A percentile compares a stretch with the other conserved stretches of the same genome.
These are phyloP conservation scores for Aspergillus niger DNA, from an alignment of 2,329 filamentous ascomycete species.

Conservation along the genomic window DNA sequence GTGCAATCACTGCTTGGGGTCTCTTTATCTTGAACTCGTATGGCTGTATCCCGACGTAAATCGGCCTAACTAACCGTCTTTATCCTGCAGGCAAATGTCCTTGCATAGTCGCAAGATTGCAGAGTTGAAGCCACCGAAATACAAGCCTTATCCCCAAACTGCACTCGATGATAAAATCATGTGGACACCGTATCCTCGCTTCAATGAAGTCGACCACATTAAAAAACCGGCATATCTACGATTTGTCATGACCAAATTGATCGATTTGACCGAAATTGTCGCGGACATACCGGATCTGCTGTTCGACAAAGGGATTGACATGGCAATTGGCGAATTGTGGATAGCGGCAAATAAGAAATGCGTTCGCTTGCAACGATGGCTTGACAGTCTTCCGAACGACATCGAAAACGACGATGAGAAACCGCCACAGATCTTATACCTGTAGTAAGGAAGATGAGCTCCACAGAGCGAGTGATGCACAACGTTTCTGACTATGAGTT, in stretches of 20 bases:
- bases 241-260: slow-evolving; percentile 25
- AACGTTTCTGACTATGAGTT: slow-evolving; percentile 15
- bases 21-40: slow-evolving; percentile 36
- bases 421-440: slow-evolving; percentile 30
- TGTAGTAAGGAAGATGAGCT: slow-evolving; percentile 29
- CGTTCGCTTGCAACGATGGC: slow-evolving; percentile 26
- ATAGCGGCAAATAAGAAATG: slow-evolving; percentile 22
- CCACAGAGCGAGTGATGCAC: not conserved
- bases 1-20: slow-evolving; percentile 33
- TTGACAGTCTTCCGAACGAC: slow-evolving; percentile 23
- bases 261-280: slow-evolving; percentile 26
- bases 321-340: slow-evolving; percentile 21
- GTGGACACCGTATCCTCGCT: slow-evolving; percentile 39
- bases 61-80: slow-evolving; percentile 13
- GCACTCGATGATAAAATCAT: slow-evolving; percentile 19
- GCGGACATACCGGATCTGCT: slow-evolving; percentile 29
- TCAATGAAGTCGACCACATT: slow-evolving; percentile 29
- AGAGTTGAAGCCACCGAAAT: slow-evolving; percentile 24
- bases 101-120: slow-evolving; percentile 26
- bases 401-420: slow-evolving; percentile 20
- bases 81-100: slow-evolving; percentile 30
- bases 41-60: not conserved
- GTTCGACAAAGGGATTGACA: slow-evolving; percentile 22
- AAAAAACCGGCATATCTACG: slow-evolving; percentile 31
- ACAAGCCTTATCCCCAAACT: slow-evolving; percentile 16